Evolutionary conservation across 306 rosid genomes (phyloP), one percentile per base, ranked within the genome.

Genomic region (Lablab purpureus): DNA sequence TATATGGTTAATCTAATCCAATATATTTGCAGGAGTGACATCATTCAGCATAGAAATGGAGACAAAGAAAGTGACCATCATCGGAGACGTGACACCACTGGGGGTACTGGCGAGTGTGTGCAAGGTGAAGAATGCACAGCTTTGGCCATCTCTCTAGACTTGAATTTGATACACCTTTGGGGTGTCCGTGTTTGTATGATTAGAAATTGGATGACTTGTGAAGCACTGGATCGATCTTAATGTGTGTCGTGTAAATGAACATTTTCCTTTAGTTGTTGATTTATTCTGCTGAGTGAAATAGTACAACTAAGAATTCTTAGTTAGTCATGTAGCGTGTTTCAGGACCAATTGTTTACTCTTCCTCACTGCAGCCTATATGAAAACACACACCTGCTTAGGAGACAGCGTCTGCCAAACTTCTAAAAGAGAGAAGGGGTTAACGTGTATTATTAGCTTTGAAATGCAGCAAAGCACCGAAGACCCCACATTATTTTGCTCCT

Each of bases 51-150:
- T 91, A 82, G 99, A 95, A 64, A 75, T 84, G 65, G 88, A 80
- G 71, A 86, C 87, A 70, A 91, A 95, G 85, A 93, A 88, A 84
- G 99, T 95, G 76, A 95, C 90, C 3, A 89, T 95, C 7, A 76
- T 82, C 0, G 99, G 99, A 67, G 86, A 89, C 17, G 91, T 95
- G 81, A 93, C 87, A 0, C 96, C 98, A 30, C 80, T 87, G 40
- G 90, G 80, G 15, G 98, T 88, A 47, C 78, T 95, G 10, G 88
- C 85, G 12, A 95, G 97, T 75, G 89, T 95, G 7, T 91, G 96
- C 14, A 89, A 91, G 87, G 99, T 95, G 71, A 95, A 93, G 87
- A 87, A 75, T 19, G 97, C 99, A 14, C 93, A 95, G 67, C 87
- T 93, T 5, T 95, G 98, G 99, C 80, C 90, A 14, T 85, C 88